Evolutionary conservation across 176 grass and related monocot species (phyloP), one percentile per base, ranked within the genome.

Genomic region (Panicum miliaceum): DNA sequence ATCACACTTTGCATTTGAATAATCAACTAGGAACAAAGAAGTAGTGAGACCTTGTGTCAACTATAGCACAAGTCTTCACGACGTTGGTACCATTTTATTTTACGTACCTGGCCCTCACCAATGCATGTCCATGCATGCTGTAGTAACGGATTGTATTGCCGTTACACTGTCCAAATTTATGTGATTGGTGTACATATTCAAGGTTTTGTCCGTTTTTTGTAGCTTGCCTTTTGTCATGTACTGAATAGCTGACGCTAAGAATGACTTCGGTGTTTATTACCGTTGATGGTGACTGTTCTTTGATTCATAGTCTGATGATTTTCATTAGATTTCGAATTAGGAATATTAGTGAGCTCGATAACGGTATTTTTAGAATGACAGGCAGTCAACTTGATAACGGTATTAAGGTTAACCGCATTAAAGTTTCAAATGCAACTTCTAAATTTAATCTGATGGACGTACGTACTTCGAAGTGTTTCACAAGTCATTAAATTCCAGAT

Each of bases 61-160:
- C 3, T 14, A 35, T 26, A 29, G 42, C 34, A 53, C 77, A 26
- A 8, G 5, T 19, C 62, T 15, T 51, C 5, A 0, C 18, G 32
- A 16, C 0, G 14, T 22, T 34, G 63, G 36, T 25, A 12, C 32
- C 19, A 76, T 43, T 77, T 68, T 32, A 41, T 4, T 23, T 20
- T 85, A 89, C 10, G 35, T 82, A 56, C 25, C 26, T 63, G 64
- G 64, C 71, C 13, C 71, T 59, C 71, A 75, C 47, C 58, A 22
- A 43, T 81, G 78, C 83, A 86, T 76, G 42, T 37, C 72, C 61
- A 75, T 86, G 83, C 68, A 80, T 77, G 73, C 73, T 61, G 12
- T 1, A 26, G 66, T 67, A 38, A 20, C 20, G 45, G 57, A 67
- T 73, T 64, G 20, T 58, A 5, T 0, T 84, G 56, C 0, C 7